A percentile compares a stretch with the other conserved stretches of the same genome.
phyloP scores from a whole-genome alignment of 225 moss, liverwort and hornwort species.

The Ulota crispa region DNA sequence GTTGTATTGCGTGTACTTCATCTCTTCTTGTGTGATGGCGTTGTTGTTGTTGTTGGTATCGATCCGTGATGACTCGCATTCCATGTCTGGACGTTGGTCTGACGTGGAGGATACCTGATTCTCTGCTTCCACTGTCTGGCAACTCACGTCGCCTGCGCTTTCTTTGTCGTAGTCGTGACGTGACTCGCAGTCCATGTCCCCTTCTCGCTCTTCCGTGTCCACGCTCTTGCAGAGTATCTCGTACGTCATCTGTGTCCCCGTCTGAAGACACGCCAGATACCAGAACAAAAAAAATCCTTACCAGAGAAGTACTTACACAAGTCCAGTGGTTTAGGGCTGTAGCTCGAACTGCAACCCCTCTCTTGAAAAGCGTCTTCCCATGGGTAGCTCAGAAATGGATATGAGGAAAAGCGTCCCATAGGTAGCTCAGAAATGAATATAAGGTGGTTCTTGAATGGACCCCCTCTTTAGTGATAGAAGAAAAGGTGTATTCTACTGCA shows the following conservation, averaged over 20 bases:
- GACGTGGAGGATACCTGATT: conserved; percentile 1
- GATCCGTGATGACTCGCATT: conserved; percentile 28
- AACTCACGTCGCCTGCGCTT: conserved; percentile 38
- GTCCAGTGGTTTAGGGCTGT: no score
- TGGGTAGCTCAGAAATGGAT: no score
- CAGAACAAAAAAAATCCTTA: not conserved
- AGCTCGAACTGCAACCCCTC: no score
- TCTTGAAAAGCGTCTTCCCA: no score
- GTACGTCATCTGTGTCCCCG: conserved; percentile 71
- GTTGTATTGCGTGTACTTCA: conserved; percentile 50
- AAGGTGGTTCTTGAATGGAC: no score
- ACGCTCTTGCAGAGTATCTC: conserved; percentile 86
- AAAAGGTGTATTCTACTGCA: no score
- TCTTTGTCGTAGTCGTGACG: conserved; percentile 39
- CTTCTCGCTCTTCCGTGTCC: conserved; percentile 56
- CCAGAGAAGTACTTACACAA: no score
- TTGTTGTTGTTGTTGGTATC: no score
- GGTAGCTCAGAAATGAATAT: no score
- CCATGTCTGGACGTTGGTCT: conserved; percentile 33
- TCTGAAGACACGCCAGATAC: conserved; percentile 55
- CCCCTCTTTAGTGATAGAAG: no score
- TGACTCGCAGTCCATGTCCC: conserved; percentile 49
- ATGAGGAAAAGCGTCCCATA: no score
- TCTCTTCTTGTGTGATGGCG: conserved; percentile 5
- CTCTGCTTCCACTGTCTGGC: conserved; percentile 50